Base-by-base conservation (phyloP, 2,329 filamentous ascomycete genomes). In the Tetracladium maxilliforme region DNA sequence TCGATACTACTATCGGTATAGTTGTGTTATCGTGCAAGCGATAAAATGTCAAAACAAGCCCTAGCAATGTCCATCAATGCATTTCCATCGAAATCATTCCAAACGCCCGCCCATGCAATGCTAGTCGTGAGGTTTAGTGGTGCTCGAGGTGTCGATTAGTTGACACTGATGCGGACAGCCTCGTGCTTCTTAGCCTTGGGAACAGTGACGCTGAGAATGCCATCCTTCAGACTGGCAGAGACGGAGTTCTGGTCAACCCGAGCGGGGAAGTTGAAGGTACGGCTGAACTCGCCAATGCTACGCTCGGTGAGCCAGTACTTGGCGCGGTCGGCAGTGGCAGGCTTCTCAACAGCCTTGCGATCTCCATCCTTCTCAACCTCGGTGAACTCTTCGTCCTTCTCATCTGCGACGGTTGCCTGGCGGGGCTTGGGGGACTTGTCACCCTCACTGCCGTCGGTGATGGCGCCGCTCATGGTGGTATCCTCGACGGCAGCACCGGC, bases 281-380 rank as follows among this genome's bases (percentile, higher is more conserved):
- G 66, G 24, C 65, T 60, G 52, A 81, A 82, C 36, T 72, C 62
- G 44, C 75, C 75, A 30, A 74, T 52, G 31, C 59, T 64, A 38
- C 72, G 70, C 53, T 80, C 73, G 18, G 60, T 58, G 33, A 73
- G 55, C 80, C 79, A 87, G 61, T 73, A 86, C 51, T 70, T 74
- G 38, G 56, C 49, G 22, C 54, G 49, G 31, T 59, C n/a, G n/a
- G n/a, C n/a, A n/a, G n/a, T 52, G 24, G 38, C 39, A 6, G 45
- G 36, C 33, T 51, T 47, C 30, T 23, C 24, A 21, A 36, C 32
- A 24, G 34, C 26, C 42, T 54, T 54, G n/a, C n/a, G n/a, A n/a
- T n/a, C n/a, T n/a, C n/a, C n/a, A 24, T 42, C 35, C 19, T 49
- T 36, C 14, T 56, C 45, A 26, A 45, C 40, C 25, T 43, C 45